A percentile compares a stretch with the other conserved stretches of the same genome.
phyloP scores from a whole-genome alignment of 208 protist species.

The Lotmaria passim region DNA sequence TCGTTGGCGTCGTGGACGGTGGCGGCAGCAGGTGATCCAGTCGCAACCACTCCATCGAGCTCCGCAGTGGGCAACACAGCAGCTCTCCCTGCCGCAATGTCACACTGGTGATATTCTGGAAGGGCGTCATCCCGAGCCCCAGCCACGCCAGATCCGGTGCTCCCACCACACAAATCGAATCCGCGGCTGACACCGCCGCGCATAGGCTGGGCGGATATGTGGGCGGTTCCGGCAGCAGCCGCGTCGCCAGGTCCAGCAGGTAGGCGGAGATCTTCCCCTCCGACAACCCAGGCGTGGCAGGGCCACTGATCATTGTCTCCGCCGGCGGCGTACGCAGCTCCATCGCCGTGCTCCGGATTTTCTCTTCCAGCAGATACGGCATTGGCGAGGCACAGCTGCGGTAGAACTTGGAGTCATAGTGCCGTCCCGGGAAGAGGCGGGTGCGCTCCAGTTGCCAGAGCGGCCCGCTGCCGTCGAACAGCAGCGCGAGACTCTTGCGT shows the following conservation, averaged over 20 bases:
- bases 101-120: conserved; percentile 73
- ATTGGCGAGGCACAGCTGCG: conserved; percentile 76
- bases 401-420: conserved; percentile 68
- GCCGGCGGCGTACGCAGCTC: conserved; percentile 49
- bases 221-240: conserved; percentile 31
- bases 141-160: conserved; percentile 62
- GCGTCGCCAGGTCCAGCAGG: conserved; percentile 77
- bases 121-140: conserved; percentile 61
- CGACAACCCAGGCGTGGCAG: conserved; percentile 56
- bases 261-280: conserved; percentile 77
- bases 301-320: conserved; percentile 67
- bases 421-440: conserved; percentile 61
- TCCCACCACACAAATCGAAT: conserved; percentile 73
- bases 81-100: conserved; percentile 64
- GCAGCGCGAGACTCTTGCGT: conserved; percentile 66
- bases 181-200: conserved; percentile 38
- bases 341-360: conserved; percentile 40
- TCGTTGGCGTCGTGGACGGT: neutral
- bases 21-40: conserved; percentile 51
- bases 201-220: conserved; percentile 19
- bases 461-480: conserved; percentile 71
- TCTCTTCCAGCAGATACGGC: conserved; percentile 71
- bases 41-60: conserved; percentile 71
- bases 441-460: conserved; percentile 75
- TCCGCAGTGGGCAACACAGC: conserved; percentile 60